Conservation (phyloP, 441 rosid genomes). For the Oxalis stricta region DNA sequence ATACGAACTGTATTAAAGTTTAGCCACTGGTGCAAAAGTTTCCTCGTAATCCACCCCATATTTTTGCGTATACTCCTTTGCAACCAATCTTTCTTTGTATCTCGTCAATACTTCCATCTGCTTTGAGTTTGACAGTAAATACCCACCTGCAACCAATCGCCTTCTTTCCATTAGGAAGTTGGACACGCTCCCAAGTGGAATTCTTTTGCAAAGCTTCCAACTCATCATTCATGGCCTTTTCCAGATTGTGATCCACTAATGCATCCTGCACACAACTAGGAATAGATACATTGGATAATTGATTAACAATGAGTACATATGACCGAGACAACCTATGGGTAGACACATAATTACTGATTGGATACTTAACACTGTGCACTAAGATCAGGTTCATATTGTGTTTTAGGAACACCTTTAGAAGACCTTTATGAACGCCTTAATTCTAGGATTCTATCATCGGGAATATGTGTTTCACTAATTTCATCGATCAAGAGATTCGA, state of each 20-base stretch:
- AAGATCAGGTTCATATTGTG: background rate
- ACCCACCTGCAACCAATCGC: background rate
- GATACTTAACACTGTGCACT: background rate
- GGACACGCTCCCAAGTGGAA: background rate
- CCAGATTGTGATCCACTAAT: background rate
- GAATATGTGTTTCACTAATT: background rate
- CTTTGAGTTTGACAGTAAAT: background rate
- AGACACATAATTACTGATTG: background rate
- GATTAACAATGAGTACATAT: background rate
- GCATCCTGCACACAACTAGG: slow-evolving; percentile 2
- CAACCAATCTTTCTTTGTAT: no score
- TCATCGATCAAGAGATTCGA: background rate
- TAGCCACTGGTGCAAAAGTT: no score
- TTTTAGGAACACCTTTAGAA: background rate
- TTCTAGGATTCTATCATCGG: background rate
- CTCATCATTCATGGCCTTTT: background rate
- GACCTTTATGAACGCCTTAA: background rate
- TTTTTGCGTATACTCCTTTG: no score
- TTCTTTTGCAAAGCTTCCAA: background rate
- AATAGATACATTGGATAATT: slow-evolving; percentile 2
- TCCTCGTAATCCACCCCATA: no score
- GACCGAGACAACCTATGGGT: background rate
- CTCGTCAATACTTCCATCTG: no score
- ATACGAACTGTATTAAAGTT: no score
- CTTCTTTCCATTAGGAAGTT: background rate